A percentile compares a stretch with the other conserved stretches of the same genome.
Conservation (phyloP, 345 rosid species). For the Abelmoschus esculentus region DNA sequence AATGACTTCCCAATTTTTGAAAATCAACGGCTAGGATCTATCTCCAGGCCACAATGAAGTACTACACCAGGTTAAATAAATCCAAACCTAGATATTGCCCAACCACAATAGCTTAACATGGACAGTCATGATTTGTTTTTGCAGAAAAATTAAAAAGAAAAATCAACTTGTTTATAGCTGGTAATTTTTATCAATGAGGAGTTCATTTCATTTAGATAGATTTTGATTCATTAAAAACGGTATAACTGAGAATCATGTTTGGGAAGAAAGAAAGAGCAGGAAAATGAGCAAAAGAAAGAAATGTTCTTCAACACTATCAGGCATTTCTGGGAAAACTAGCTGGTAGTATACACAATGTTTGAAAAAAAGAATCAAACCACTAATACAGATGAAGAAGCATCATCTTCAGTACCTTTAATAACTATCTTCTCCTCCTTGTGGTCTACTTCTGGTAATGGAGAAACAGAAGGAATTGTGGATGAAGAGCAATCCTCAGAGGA, state of each 20-base stretch:
- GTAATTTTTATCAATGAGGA: too few species aligned
- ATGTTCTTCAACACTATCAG: constrained; percentile 7
- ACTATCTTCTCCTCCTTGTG: constrained; percentile 5
- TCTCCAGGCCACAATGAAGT: not conserved
- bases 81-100: constrained; percentile 11
- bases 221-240: too few species aligned
- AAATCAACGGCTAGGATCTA: constrained; percentile 38
- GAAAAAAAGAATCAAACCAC: constrained; percentile 2
- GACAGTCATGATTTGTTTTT: too few species aligned
- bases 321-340: constrained; percentile 3
- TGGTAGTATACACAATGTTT: constrained; percentile 16
- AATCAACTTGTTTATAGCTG: too few species aligned
- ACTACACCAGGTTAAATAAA: not conserved
- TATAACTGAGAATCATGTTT: too few species aligned
- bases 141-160: too few species aligned
- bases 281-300: too few species aligned
- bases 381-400: constrained; percentile 7
- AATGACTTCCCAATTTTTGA: constrained; percentile 30
- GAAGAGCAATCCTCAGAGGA: constrained; percentile 28
- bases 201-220: too few species aligned
- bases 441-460: constrained; percentile 22
- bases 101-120: too few species aligned
- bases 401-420: not conserved
- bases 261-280: too few species aligned
- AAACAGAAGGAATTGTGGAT: constrained; percentile 13